Evolutionary conservation across 2,329 filamentous ascomycete species (phyloP).

Genomic region (Paecilomyces sp.): DNA sequence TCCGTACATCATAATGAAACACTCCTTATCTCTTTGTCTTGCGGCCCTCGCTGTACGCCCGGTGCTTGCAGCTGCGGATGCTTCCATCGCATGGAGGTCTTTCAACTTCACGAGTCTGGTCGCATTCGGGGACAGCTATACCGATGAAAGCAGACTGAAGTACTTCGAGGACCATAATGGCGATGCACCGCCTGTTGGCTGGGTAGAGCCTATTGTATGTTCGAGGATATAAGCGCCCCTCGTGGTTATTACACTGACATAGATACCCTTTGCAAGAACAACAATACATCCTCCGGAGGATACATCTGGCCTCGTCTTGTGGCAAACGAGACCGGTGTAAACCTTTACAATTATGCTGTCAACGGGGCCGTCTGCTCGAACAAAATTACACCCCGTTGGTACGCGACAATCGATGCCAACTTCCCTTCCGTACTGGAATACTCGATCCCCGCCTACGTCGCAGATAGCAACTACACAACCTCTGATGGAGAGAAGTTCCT

Average conservation of each 20-base stretch:
- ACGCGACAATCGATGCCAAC: conserved; percentile 42
- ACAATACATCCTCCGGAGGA: conserved; percentile 57
- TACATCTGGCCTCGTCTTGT: conserved; percentile 65
- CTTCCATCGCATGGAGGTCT: conserved; percentile 19
- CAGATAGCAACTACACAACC: conserved; percentile 17
- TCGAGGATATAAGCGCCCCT: not conserved
- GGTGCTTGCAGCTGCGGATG: not conserved
- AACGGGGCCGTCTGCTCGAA: conserved; percentile 67
- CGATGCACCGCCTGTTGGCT: conserved; percentile 57
- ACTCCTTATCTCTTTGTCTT: not conserved
- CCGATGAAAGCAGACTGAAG: conserved; percentile 59
- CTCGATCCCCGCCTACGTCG: conserved; percentile 42
- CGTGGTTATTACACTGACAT: not conserved
- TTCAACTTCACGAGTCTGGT: conserved; percentile 56
- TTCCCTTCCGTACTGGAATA: conserved; percentile 60
- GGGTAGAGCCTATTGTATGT: conserved; percentile 40
- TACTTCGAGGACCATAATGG: conserved; percentile 58
- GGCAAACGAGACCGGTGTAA: conserved; percentile 47
- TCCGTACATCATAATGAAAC: not conserved
- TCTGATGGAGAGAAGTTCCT: conserved; percentile 22
- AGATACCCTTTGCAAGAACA: conserved; percentile 23
- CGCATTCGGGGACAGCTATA: conserved; percentile 70
- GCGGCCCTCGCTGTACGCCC: not conserved
- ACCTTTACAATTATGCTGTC: conserved; percentile 63
- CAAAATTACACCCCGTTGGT: conserved; percentile 52